Conservation (phyloP, 1,284 basidiomycete species). For the Cystobasidium slooffiae region DNA sequence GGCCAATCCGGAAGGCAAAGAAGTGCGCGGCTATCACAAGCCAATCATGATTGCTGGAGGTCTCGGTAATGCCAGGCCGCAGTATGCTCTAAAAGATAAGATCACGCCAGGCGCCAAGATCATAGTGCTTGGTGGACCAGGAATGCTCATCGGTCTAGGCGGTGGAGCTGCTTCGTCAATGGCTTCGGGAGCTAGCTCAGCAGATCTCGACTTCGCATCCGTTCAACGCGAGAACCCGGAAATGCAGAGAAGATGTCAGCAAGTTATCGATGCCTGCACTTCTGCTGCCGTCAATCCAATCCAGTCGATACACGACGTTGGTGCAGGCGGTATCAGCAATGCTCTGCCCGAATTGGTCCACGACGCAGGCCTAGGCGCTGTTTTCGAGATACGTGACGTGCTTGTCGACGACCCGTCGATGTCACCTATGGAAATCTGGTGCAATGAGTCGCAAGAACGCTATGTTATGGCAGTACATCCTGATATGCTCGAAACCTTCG, state of each 20-base stretch:
- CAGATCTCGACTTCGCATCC: conserved; percentile 93
- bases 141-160: conserved; percentile 93
- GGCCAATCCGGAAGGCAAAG: conserved; percentile 57
- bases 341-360: conserved; percentile 96
- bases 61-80: conserved; percentile 84
- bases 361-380: conserved; percentile 85
- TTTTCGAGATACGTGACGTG: conserved; percentile 93
- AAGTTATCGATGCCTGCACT: conserved; percentile 91
- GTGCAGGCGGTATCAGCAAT: conserved; percentile 94
- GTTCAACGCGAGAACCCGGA: conserved; percentile 98
- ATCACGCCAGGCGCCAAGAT: conserved; percentile 81
- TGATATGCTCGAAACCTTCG: conserved; percentile 65
- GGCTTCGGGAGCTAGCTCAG: conserved; percentile 81
- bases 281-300: conserved; percentile 76
- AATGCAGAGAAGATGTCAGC: conserved; percentile 95
- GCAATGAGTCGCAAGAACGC: conserved; percentile 97
- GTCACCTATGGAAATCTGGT: conserved; percentile 99
- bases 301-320: conserved; percentile 96
- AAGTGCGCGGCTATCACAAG: conserved; percentile 97
- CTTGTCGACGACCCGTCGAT: conserved; percentile 88
- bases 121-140: conserved; percentile 94
- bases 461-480: conserved; percentile 88
- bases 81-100: conserved; percentile 74
- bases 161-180: conserved; percentile 95
- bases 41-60: conserved; percentile 99